A percentile compares a stretch with the other conserved stretches of the same genome.
Evolutionary conservation across 1,139 yeast species (phyloP).

Genomic region (Zygosaccharomyces sapae): DNA sequence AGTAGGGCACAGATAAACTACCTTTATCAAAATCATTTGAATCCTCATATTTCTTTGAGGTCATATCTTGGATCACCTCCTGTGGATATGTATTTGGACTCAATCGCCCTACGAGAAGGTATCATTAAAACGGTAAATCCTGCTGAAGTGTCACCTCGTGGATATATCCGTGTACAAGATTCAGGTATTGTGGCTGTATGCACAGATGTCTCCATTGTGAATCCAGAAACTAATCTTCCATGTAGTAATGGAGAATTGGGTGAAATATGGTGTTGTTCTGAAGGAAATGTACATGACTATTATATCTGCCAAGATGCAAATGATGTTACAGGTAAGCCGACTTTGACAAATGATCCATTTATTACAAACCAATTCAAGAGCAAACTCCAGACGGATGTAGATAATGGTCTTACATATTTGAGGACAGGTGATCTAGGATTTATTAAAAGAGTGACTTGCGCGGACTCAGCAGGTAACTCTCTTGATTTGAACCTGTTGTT

Average conservation of each 20-base stretch:
- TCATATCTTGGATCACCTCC: constrained; percentile 92
- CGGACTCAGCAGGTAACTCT: constrained; percentile 42
- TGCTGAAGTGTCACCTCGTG: constrained; percentile 57
- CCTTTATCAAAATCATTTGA: constrained; percentile 72
- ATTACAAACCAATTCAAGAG: constrained; percentile 52
- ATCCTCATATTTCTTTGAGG: constrained; percentile 73
- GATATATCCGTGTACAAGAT: constrained; percentile 67
- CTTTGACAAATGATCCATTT: constrained; percentile 37
- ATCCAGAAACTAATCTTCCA: constrained; percentile 77
- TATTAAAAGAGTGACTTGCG: constrained; percentile 62
- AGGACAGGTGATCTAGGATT: constrained; percentile 96
- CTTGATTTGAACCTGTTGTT: constrained; percentile 74
- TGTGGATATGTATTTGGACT: constrained; percentile 80
- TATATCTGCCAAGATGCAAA: constrained; percentile 38
- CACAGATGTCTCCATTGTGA: constrained; percentile 89
- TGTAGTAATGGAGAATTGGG: constrained; percentile 93
- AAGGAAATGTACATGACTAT: constrained; percentile 67
- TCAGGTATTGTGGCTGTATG: constrained; percentile 96
- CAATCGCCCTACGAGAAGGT: constrained; percentile 85
- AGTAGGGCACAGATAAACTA: constrained; percentile 70
- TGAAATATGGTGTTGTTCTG: constrained; percentile 94
- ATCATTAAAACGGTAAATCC: constrained; percentile 76
- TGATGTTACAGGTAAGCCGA: constrained; percentile 11
- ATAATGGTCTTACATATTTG: constrained; percentile 62
- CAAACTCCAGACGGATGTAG: constrained; percentile 47